Conservation (phyloP, 176 grass and related monocot genomes). For the Echinochloa phyllopogon region DNA sequence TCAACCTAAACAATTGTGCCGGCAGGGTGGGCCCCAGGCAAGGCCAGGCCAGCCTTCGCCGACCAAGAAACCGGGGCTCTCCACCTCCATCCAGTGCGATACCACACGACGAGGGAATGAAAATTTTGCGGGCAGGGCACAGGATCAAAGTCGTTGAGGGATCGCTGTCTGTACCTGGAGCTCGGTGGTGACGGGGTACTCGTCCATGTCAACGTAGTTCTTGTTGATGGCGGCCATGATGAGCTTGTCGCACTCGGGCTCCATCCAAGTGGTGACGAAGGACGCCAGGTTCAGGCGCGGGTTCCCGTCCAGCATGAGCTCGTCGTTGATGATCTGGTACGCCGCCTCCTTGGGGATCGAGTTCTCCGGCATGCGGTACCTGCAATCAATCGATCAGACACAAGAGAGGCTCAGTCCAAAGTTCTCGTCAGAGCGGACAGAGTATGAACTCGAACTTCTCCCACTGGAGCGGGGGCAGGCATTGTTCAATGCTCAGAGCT, state of each 20-base stretch:
- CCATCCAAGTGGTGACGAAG: conserved; percentile 99
- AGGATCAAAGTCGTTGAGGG: background rate
- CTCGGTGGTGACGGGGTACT: conserved; percentile 96
- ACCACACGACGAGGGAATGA: background rate
- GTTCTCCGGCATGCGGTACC: conserved; percentile 89
- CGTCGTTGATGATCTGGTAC: conserved; percentile 99
- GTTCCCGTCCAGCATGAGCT: conserved; percentile 99
- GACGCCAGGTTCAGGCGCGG: conserved; percentile 94
- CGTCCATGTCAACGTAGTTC: conserved; percentile 99
- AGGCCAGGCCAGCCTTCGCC: background rate
- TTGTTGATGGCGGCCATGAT: conserved; percentile 94
- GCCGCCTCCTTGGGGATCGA: conserved; percentile 98
- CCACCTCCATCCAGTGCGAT: no score
- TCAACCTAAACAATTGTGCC: background rate
- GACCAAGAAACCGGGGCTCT: background rate
- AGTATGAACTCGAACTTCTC: no score
- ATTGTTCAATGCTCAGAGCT: background rate
- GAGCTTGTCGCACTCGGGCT: conserved; percentile 98
- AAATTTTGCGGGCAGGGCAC: background rate
- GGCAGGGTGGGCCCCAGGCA: background rate
- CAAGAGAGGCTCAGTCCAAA: background rate
- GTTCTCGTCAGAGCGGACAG: no score
- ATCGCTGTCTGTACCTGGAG: conserved; percentile 59
- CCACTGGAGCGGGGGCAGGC: background rate
- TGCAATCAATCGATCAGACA: background rate